These are phyloP conservation scores for Oxalis stricta DNA, from an alignment of 441 rosid species.

Conservation along the genomic window DNA sequence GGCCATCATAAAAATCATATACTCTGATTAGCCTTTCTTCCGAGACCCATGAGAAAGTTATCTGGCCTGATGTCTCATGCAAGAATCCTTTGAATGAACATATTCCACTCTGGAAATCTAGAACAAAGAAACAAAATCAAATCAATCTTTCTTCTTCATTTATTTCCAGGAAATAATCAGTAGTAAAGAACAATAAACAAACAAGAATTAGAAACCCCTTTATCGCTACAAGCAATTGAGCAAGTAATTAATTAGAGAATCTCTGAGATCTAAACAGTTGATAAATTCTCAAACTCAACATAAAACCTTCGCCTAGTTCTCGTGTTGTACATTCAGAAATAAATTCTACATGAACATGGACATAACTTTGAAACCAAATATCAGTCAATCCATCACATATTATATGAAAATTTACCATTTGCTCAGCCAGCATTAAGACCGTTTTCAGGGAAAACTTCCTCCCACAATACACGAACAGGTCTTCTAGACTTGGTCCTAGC, in stretches of 20 bases:
- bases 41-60: conserved; percentile 92
- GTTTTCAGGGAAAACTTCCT: conserved; percentile 50
- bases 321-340: no score
- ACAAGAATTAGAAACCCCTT: no score
- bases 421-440: conserved; percentile 54
- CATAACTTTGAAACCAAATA: no score
- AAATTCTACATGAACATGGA: no score
- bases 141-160: not conserved
- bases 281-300: no score
- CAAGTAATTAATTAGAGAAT: no score
- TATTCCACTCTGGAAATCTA: conserved; percentile 82
- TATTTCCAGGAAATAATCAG: not conserved
- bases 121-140: not conserved
- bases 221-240: no score
- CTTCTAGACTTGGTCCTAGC: conserved; percentile 57
- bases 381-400: no score
- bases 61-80: conserved; percentile 94
- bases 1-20: not conserved
- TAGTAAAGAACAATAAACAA: no score
- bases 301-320: no score
- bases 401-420: conserved; percentile 33
- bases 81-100: conserved; percentile 74
- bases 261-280: no score
- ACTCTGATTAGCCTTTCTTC: conserved; percentile 94
- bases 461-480: conserved; percentile 46